phyloP scores from a whole-genome alignment of 176 grass and related monocot genomes.

The Areca catechu region DNA sequence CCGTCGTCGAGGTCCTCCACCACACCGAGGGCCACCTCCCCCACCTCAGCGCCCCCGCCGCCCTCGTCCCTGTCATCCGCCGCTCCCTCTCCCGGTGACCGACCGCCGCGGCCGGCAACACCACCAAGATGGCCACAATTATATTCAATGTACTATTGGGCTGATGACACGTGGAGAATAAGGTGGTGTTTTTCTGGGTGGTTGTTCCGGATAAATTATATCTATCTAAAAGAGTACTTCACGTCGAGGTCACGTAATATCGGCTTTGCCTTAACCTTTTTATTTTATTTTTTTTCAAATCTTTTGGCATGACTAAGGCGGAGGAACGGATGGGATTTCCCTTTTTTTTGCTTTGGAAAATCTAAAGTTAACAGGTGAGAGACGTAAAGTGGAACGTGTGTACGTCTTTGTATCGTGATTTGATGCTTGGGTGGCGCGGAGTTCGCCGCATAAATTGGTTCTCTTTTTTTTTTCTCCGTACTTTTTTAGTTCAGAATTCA shows the following conservation, averaged over 20 bases:
- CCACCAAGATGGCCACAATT: not conserved
- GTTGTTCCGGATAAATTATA: not conserved
- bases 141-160: not conserved
- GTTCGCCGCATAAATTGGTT: too few relatives aligned
- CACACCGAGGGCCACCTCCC: slow-evolving; percentile 83
- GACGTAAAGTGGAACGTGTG: too few relatives aligned
- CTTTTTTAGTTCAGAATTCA: too few relatives aligned
- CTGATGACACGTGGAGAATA: slow-evolving; percentile 30
- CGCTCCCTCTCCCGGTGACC: slow-evolving; percentile 46
- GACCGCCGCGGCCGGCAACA: not conserved
- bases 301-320: too few relatives aligned
- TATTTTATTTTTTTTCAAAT: too few relatives aligned
- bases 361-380: too few relatives aligned
- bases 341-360: too few relatives aligned
- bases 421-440: too few relatives aligned
- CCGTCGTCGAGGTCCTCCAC: slow-evolving; percentile 51
- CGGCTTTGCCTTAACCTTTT: not conserved
- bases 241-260: slow-evolving; percentile 18
- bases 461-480: too few relatives aligned
- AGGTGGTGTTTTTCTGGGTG: slow-evolving; percentile 1
- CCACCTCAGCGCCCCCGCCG: slow-evolving; percentile 76
- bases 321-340: too few relatives aligned
- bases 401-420: too few relatives aligned
- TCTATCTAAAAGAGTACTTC: not conserved
- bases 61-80: slow-evolving; percentile 69